Conservation (phyloP, 2,329 filamentous ascomycete species). For the Biscogniauxia mediterranea region DNA sequence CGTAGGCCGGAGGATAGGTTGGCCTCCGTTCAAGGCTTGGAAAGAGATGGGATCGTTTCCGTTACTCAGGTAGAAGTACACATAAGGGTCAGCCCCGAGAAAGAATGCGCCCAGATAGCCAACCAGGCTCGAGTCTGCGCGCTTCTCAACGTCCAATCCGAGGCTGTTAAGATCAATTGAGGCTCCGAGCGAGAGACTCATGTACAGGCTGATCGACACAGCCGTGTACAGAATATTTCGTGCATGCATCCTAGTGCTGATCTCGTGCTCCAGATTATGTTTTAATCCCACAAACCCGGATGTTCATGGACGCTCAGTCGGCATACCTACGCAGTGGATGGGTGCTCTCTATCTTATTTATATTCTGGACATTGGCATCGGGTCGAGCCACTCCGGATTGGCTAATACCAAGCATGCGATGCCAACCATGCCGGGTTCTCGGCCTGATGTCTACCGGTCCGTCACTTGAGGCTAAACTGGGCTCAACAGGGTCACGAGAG, state of each 20-base stretch:
- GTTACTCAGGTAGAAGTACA: slow-evolving; percentile 54
- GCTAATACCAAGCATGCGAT: background rate
- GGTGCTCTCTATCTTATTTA: background rate
- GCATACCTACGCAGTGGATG: background rate
- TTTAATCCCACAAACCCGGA: background rate
- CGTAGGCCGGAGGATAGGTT: slow-evolving; percentile 47
- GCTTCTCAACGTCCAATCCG: slow-evolving; percentile 21
- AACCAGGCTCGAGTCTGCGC: slow-evolving; percentile 40
- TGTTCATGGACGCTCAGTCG: background rate
- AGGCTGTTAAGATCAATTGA: slow-evolving; percentile 26
- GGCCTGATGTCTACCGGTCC: background rate
- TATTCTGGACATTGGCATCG: background rate
- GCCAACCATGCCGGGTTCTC: background rate
- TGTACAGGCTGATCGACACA: slow-evolving; percentile 12
- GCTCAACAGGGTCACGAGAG: background rate
- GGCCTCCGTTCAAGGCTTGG: slow-evolving; percentile 47
- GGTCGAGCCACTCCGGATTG: background rate
- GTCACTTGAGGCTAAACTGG: background rate
- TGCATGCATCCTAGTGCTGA: slow-evolving; percentile 4
- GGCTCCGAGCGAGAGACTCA: slow-evolving; percentile 10
- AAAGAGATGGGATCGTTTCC: slow-evolving; percentile 50
- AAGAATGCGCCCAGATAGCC: slow-evolving; percentile 56
- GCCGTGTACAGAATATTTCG: slow-evolving; percentile 2
- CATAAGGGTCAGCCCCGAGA: slow-evolving; percentile 50
- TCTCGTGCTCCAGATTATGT: background rate